Percentiles rank a stretch among this genome's conserved stretches.
These are phyloP conservation scores for Pestalotiopsis fici DNA, from an alignment of 2,329 filamentous ascomycete species.

Conservation along the genomic window DNA sequence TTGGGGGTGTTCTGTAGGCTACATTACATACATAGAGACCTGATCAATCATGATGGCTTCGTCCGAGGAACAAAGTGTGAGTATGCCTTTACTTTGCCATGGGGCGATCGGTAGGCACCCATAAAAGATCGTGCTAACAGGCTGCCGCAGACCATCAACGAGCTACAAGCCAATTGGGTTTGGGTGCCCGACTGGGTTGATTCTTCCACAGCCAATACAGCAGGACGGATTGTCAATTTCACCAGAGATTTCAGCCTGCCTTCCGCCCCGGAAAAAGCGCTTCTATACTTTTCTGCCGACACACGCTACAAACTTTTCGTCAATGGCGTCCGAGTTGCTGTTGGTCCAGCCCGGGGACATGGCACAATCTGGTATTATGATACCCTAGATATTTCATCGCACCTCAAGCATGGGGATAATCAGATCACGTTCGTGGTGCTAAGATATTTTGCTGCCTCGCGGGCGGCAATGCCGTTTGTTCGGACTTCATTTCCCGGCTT, in stretches of 20 bases:
- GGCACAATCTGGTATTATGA: conserved; percentile 6
- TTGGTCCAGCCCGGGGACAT: conserved; percentile 3
- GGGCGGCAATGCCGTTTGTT: conserved; percentile 4
- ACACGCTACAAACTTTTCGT: conserved; percentile 5
- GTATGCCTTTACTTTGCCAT: background rate
- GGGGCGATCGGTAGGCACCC: background rate
- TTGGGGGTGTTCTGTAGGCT: background rate
- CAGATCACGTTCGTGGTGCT: background rate
- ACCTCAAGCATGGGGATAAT: background rate
- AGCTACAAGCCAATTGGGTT: conserved; percentile 8
- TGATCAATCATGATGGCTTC: background rate
- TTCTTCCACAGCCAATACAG: background rate
- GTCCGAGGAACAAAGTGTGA: background rate
- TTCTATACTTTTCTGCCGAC: conserved; percentile 2
- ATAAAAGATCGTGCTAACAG: background rate
- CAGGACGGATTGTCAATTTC: conserved; percentile 3
- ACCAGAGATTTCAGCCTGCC: background rate
- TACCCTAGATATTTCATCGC: background rate
- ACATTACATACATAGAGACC: background rate
- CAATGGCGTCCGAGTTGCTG: conserved; percentile 2
- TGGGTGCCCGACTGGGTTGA: conserved; percentile 8
- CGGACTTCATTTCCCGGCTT: conserved; percentile 4
- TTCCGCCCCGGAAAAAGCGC: background rate
- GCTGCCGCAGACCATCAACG: background rate
- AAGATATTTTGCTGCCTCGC: background rate